Evolutionary conservation across 225 moss, liverwort and hornwort genomes (phyloP).

Genomic region (Physcomitrium patens): DNA sequence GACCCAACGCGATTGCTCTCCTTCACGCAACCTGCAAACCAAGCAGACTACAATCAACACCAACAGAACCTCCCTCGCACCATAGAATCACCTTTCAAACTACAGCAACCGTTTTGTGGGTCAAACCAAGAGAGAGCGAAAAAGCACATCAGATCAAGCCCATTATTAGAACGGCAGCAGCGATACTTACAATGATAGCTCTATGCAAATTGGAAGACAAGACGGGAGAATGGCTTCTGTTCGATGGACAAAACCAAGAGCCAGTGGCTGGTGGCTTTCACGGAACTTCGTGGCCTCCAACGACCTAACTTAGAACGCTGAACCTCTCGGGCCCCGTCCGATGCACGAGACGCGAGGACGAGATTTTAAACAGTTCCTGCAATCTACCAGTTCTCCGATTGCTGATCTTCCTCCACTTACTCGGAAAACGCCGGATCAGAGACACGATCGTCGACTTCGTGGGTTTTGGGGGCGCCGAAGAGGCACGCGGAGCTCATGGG

Average conservation of each 20-base stretch:
- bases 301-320: constrained; percentile 13
- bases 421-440: too few species aligned
- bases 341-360: background rate
- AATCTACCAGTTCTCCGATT: background rate
- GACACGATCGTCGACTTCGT: too few species aligned
- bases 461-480: too few species aligned
- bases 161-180: background rate
- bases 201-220: background rate
- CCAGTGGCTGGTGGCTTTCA: background rate
- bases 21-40: constrained; percentile 24
- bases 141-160: background rate
- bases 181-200: background rate
- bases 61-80: constrained; percentile 17
- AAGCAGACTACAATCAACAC: constrained; percentile 11
- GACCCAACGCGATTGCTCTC: background rate
- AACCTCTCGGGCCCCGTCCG: constrained; percentile 11
- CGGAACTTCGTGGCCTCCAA: constrained; percentile 26
- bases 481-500: too few species aligned
- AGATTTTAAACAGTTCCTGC: background rate
- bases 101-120: background rate
- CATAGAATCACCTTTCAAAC: constrained; percentile 25
- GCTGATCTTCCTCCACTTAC: too few species aligned
- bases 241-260: too few species aligned
- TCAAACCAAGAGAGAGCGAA: background rate
- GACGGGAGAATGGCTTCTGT: background rate